These are phyloP conservation scores for Fusarium sp. DNA, from an alignment of 2,329 filamentous ascomycete species.

Conservation along the genomic window DNA sequence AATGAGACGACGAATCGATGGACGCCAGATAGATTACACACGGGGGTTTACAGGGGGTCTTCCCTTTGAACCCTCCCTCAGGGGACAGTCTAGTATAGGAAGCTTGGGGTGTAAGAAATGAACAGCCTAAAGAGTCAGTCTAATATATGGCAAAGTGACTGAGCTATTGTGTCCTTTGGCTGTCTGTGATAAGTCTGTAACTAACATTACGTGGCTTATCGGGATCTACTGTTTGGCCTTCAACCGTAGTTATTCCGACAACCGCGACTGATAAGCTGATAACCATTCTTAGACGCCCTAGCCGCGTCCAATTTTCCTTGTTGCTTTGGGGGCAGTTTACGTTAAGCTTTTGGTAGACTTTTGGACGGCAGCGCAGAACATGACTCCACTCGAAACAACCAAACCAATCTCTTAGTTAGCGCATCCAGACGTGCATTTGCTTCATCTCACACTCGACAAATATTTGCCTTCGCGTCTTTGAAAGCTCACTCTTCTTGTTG, in stretches of 20 bases:
- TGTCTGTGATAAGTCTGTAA: slow-evolving; percentile 20
- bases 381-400: slow-evolving; percentile 28
- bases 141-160: not conserved
- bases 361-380: slow-evolving; percentile 23
- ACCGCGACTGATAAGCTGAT: slow-evolving; percentile 34
- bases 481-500: not conserved
- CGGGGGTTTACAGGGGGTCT: slow-evolving; percentile 21
- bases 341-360: slow-evolving; percentile 17
- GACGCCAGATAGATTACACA: slow-evolving; percentile 32
- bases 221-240: not conserved
- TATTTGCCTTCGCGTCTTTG: not conserved
- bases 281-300: slow-evolving; percentile 12
- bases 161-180: not conserved
- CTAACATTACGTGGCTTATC: slow-evolving; percentile 33
- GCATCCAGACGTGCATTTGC: slow-evolving; percentile 20
- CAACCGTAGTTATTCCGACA: slow-evolving; percentile 27
- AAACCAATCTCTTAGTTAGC: slow-evolving; percentile 36
- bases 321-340: not conserved
- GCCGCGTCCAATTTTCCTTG: slow-evolving; percentile 2
- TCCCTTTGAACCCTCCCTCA: not conserved
- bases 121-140: not conserved
- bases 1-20: slow-evolving; percentile 25
- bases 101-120: not conserved
- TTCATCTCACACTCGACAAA: slow-evolving; percentile 6
- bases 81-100: not conserved